Evolutionary conservation across 352 stramenopile genomes (phyloP), one percentile per base, ranked within the genome.

Genomic region (Pythium rhizo-oryzae): DNA sequence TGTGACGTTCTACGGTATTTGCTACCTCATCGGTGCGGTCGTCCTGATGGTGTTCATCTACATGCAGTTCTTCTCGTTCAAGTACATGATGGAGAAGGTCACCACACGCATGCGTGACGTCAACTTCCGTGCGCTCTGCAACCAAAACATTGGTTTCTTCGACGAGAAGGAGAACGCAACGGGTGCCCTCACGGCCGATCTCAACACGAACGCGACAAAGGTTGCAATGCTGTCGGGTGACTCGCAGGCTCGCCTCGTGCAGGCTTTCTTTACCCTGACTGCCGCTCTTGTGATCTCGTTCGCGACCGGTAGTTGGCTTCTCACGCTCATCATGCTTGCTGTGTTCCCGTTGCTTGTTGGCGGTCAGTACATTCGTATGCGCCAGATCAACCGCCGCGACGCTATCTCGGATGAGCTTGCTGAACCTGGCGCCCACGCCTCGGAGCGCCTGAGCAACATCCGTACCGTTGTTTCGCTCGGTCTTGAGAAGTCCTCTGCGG

Each of bases 281-380:
- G 54, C 72, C n/a, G 76, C 68, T 9, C 59, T 81, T 9, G 24
- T 70, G 8, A 76, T 87, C 46, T 78, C 79, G 28, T 76, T 85
- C 28, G 75, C 80, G 23, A 43, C 59, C 3, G 79, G 71, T 13
- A 73, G 62, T 23, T 88, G 79, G 78, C 43, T 79, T 37, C 53
- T 91, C 8, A 82, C 77, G 9, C 65, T 87, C 15, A 71, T 88
- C 49, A 80, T 88, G 64, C 44, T 83, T 12, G 70, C 67, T 15
- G 69, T 80, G 6, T 71, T 88, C 18, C 82, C 82, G 11, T 37
- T 88, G 19, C 33, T 91, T 18, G 41, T 86, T 23, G 2, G 74
- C 7, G 70, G 67, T 4, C 59, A 64, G 8, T 43, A 60, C 4
- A 51, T 65, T 30, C 72, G 72, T 30, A 59, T 47, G 50, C 49